Base-by-base conservation (phyloP, 768 basidiomycete species). In the Termitomyces sp. region DNA sequence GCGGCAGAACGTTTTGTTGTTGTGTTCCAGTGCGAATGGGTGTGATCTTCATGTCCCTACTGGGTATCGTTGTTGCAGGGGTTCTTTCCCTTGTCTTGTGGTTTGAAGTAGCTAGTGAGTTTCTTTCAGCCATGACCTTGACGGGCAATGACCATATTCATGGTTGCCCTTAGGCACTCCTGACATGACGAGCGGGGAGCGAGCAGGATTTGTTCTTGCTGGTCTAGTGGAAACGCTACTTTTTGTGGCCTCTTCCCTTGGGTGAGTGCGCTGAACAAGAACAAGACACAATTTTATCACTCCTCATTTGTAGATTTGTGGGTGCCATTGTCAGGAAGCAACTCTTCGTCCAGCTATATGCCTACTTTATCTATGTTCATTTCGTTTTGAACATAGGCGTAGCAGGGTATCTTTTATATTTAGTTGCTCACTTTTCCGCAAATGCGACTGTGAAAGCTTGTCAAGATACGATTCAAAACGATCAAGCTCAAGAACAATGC, bases 241-340 rank as follows among this genome's bases (percentile, higher is more conserved):
- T 10, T 77, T 81, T 60, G 58, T 75, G 15, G 79, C 74, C 1
- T 86, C 84, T 5, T 67, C 74, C 14, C 60, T 85, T 8, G 86
- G 85, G 85, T 86, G 37, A 51, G 50, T 28, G 21, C 17, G 17
- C 22, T 32, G 32, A 50, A 59, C 11, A 42, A 28, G 32, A 50
- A 59, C 11, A 42, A 28, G 17, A 21, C 17, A 44, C 19, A 17
- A 19, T 21, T n/a, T 56, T 19, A 10, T 58, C 22, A 41, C 46
- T 58, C 54, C 15, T 38, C 22, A 12, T 51, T 37, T 43, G 46
- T 38, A 87, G 85, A 19, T 78, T 88, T 51, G 74, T 84, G 32
- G 86, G 86, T n/a, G 77, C 76, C 0, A 71, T 85, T 52, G 78
- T 81, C 40, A 79, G 80, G 63, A 86, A 86, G 62, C 83, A 82